phyloP scores from a whole-genome alignment of 2,329 filamentous ascomycete species.

The Trichoderma hamatum region DNA sequence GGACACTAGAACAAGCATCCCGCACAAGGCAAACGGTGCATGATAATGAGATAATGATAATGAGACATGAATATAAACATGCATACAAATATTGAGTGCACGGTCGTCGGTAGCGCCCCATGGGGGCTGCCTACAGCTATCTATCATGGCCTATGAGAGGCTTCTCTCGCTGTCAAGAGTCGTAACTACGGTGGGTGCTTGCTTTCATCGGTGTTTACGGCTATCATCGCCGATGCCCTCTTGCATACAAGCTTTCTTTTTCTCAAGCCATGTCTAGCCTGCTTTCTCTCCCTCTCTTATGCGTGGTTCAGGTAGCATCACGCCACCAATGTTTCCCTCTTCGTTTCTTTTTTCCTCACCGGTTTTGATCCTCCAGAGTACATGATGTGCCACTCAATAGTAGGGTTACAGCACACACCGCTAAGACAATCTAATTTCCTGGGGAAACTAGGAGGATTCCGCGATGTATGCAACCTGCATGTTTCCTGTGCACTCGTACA shows the following conservation, averaged over 20 bases:
- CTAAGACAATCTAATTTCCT: background rate
- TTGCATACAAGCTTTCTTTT: background rate
- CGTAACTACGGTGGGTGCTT: background rate
- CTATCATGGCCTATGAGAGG: background rate
- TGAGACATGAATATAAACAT: conserved; percentile 16
- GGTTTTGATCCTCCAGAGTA: background rate
- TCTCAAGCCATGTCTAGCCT: background rate
- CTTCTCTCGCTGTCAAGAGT: background rate
- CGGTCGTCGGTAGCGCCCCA: background rate
- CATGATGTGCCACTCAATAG: background rate
- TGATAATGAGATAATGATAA: conserved; percentile 24
- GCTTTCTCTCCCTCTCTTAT: background rate
- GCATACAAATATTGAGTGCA: background rate
- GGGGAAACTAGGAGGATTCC: background rate
- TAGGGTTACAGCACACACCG: background rate
- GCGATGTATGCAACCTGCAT: conserved; percentile 1
- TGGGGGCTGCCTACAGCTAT: background rate
- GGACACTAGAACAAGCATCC: conserved; percentile 9
- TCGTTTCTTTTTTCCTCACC: background rate
- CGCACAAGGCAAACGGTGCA: background rate
- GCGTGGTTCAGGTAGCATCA: background rate
- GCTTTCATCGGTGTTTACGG: background rate
- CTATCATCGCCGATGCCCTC: background rate
- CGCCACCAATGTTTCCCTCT: background rate
- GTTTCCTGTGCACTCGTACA: background rate